Conservation (phyloP, 306 rosid species). For the Benincasa hispida region DNA sequence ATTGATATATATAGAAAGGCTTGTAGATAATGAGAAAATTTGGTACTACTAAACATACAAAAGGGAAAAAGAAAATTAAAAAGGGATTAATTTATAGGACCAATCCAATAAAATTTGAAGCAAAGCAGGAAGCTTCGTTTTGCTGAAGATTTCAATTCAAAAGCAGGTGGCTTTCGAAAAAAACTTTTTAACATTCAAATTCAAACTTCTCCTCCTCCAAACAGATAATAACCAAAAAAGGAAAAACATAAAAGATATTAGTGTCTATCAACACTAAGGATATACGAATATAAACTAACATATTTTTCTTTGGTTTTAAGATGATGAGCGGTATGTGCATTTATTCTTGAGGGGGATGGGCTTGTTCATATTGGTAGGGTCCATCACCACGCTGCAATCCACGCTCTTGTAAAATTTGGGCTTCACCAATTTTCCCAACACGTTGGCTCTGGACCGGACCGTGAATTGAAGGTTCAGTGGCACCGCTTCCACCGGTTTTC, state of each 20-base stretch:
- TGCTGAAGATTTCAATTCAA: neutral
- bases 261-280: neutral
- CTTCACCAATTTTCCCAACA: conserved; percentile 66
- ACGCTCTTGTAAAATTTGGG: conserved; percentile 61
- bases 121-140: neutral
- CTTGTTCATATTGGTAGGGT: conserved; percentile 53
- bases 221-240: neutral
- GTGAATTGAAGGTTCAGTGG: conserved; percentile 34
- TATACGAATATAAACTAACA: neutral
- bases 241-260: neutral
- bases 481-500: conserved; percentile 42
- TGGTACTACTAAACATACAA: neutral
- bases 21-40: neutral
- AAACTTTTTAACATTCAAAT: neutral
- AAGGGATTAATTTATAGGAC: neutral
- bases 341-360: conserved; percentile 39
- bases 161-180: neutral
- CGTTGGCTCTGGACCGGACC: conserved; percentile 61
- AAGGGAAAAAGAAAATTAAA: neutral
- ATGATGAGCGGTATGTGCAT: conserved; percentile 26
- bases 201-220: neutral
- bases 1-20: neutral
- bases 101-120: neutral
- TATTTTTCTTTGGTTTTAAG: neutral
- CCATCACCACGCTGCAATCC: conserved; percentile 46